phyloP scores from a whole-genome alignment of 345 rosid species.

The Sisymbrium altissimum region DNA sequence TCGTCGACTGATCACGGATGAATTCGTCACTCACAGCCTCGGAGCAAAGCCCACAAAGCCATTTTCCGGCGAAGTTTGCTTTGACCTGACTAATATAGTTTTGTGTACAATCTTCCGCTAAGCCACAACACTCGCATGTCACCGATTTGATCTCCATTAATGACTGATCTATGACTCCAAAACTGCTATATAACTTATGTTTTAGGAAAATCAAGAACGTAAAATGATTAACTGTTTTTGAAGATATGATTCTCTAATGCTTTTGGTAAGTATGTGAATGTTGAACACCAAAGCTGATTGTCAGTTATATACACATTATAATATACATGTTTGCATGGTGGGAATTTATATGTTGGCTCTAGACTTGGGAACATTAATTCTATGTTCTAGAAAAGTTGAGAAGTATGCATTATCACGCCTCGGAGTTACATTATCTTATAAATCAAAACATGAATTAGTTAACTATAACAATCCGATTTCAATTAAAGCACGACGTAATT shows the following conservation, averaged over 20 bases:
- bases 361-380: slow-evolving; percentile 2
- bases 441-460: background rate
- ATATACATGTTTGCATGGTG: slow-evolving; percentile 27
- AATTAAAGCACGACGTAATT: slow-evolving; percentile 2
- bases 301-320: slow-evolving; percentile 15
- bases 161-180: background rate
- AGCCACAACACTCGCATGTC: slow-evolving; percentile 84
- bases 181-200: background rate
- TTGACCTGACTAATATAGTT: slow-evolving; percentile 67
- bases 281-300: slow-evolving; percentile 1
- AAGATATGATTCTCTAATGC: background rate
- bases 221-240: background rate
- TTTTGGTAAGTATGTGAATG: slow-evolving; percentile 11
- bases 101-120: slow-evolving; percentile 91
- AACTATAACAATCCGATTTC: background rate
- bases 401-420: slow-evolving; percentile 17
- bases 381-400: slow-evolving; percentile 27
- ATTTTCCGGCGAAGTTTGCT: slow-evolving; percentile 78
- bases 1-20: slow-evolving; percentile 41
- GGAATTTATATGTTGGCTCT: slow-evolving; percentile 24
- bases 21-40: slow-evolving; percentile 88
- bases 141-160: slow-evolving; percentile 83
- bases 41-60: slow-evolving; percentile 96
- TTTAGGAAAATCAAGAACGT: background rate
- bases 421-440: background rate